These are phyloP conservation scores for Spiromyces aspiralis DNA, from an alignment of 371 early-diverging fungal species.

Conservation along the genomic window DNA sequence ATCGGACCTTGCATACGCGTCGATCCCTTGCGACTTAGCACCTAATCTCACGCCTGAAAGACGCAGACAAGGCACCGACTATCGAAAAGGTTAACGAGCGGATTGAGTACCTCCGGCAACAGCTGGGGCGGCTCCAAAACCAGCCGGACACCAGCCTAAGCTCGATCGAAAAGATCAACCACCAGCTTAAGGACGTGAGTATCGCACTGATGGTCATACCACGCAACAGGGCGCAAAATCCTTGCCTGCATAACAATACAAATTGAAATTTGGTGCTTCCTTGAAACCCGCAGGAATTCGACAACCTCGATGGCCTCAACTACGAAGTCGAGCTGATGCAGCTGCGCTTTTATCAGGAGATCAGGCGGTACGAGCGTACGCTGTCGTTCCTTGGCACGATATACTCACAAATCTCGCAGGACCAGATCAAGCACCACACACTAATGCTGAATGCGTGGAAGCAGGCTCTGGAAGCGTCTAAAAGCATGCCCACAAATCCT, in stretches of 20 bases:
- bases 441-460: slow-evolving; percentile 27
- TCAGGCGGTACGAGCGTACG: slow-evolving; percentile 25
- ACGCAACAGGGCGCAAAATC: too few species aligned
- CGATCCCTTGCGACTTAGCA: neutral
- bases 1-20: neutral
- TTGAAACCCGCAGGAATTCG: slow-evolving; percentile 11
- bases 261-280: too few species aligned
- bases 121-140: slow-evolving; percentile 8
- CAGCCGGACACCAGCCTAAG: slow-evolving; percentile 3
- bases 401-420: slow-evolving; percentile 20
- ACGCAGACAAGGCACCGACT: slow-evolving; percentile 11
- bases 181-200: slow-evolving; percentile 7
- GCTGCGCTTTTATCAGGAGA: slow-evolving; percentile 26
- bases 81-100: slow-evolving; percentile 18
- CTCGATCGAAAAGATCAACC: slow-evolving; percentile 16
- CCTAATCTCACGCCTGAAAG: slow-evolving; percentile 22
- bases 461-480: slow-evolving; percentile 23
- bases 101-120: slow-evolving; percentile 8
- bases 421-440: slow-evolving; percentile 29
- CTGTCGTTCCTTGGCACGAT: slow-evolving; percentile 21
- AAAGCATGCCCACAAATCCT: slow-evolving; percentile 20
- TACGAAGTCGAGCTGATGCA: slow-evolving; percentile 24
- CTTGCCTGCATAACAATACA: too few species aligned
- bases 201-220: too few species aligned
- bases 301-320: slow-evolving; percentile 10